Percentiles rank a stretch among this genome's conserved stretches.
phyloP scores from a whole-genome alignment of 257 asterid species.

The Penstemon barbatus region DNA sequence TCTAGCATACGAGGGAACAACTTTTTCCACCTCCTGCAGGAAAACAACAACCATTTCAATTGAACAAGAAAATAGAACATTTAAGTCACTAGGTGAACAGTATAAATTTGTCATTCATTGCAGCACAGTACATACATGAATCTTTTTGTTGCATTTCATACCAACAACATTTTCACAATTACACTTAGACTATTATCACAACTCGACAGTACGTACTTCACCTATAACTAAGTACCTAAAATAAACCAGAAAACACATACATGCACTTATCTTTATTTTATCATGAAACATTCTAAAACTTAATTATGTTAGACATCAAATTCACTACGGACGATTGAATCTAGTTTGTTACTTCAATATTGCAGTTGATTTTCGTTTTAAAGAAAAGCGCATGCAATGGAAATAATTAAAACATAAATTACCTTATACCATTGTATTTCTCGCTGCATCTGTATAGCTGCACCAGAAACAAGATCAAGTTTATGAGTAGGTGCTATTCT shows the following conservation, averaged over 20 bases:
- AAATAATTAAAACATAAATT: too few relatives aligned
- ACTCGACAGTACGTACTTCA: too few relatives aligned
- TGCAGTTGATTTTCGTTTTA: too few relatives aligned
- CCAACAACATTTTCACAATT: too few relatives aligned
- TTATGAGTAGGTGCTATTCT: not conserved
- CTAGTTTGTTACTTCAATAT: too few relatives aligned
- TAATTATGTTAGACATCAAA: not conserved
- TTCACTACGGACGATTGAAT: too few relatives aligned
- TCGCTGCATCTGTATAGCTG: slow-evolving; percentile 13
- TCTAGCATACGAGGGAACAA: not conserved
- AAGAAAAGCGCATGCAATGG: not conserved
- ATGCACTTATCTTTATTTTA: not conserved
- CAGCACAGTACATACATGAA: too few relatives aligned
- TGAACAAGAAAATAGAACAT: too few relatives aligned
- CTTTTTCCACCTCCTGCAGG: slow-evolving; percentile 18
- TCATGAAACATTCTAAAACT: not conserved
- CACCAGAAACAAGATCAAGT: not conserved
- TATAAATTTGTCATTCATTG: too few relatives aligned
- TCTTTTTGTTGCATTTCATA: not conserved
- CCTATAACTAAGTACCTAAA: not conserved
- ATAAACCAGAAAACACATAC: not conserved
- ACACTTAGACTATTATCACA: too few relatives aligned
- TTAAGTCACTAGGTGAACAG: too few relatives aligned
- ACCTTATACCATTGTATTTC: slow-evolving; percentile 29
- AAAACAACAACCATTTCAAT: too few relatives aligned